Percentiles rank a stretch among this genome's conserved stretches.
phyloP scores from a whole-genome alignment of 2,329 filamentous ascomycete species.

The Microdochium trichocladiopsis region DNA sequence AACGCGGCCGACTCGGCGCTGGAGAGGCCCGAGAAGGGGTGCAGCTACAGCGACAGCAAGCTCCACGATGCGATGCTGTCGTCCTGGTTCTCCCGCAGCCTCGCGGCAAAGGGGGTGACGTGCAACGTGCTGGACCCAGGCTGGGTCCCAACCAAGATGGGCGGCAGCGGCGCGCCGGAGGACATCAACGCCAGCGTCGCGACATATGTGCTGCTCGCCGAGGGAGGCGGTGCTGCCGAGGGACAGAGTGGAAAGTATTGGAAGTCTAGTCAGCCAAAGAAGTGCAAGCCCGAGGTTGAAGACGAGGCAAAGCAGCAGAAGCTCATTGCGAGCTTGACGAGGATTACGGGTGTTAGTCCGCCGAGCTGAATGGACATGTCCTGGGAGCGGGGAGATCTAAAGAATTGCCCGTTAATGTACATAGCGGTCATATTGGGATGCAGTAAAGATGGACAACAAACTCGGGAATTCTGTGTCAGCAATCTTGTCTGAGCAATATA shows the following conservation, averaged over 20 bases:
- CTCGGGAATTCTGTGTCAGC: too few species aligned
- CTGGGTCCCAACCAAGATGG: slow-evolving; percentile 50
- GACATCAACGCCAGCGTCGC: slow-evolving; percentile 37
- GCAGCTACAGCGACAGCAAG: slow-evolving; percentile 45
- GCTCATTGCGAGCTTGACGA: slow-evolving; percentile 27
- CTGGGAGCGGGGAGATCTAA: too few species aligned
- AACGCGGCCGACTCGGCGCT: slow-evolving; percentile 27
- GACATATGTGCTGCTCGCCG: slow-evolving; percentile 38
- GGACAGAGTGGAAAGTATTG: slow-evolving; percentile 31
- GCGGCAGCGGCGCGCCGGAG: slow-evolving; percentile 37
- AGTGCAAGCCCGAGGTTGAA: slow-evolving; percentile 18
- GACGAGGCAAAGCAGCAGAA: slow-evolving; percentile 34
- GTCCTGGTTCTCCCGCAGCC: slow-evolving; percentile 42
- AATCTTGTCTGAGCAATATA: neutral
- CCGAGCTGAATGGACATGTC: slow-evolving; percentile 1
- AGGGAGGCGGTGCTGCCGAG: slow-evolving; percentile 24
- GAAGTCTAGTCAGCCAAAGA: slow-evolving; percentile 19
- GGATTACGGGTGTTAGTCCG: slow-evolving; percentile 12
- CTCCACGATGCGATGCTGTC: slow-evolving; percentile 48
- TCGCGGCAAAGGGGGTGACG: slow-evolving; percentile 27
- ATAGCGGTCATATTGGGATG: too few species aligned
- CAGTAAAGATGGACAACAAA: too few species aligned
- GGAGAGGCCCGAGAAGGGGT: slow-evolving; percentile 28
- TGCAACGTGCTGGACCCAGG: slow-evolving; percentile 43
- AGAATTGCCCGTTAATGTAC: too few species aligned